A percentile compares a stretch with the other conserved stretches of the same genome.
phyloP scores from a whole-genome alignment of 345 rosid species.

The Adansonia digitata region DNA sequence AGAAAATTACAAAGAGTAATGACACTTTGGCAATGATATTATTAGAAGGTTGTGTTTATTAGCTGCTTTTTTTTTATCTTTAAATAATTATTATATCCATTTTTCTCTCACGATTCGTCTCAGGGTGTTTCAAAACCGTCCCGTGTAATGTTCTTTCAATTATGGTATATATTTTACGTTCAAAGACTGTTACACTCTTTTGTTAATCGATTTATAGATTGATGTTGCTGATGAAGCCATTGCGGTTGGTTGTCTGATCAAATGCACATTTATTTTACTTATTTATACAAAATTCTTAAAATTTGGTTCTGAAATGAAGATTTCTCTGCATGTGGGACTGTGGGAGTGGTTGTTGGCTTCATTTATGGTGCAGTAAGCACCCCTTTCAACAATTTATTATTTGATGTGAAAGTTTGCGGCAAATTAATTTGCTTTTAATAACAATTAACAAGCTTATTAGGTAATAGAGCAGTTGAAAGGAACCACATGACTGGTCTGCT shows the following conservation, averaged over 20 bases:
- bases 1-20: neutral
- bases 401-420: neutral
- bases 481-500: neutral
- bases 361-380: neutral
- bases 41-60: neutral
- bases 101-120: neutral
- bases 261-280: neutral
- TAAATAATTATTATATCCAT: neutral
- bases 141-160: neutral
- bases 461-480: neutral
- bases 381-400: neutral
- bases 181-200: neutral
- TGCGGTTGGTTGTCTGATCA: neutral
- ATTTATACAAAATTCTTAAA: neutral
- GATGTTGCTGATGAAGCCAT: neutral
- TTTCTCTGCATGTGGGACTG: no score
- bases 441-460: neutral
- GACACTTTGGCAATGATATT: neutral
- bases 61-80: neutral
- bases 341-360: neutral
- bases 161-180: neutral
- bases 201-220: neutral
- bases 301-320: no score
- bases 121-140: neutral
- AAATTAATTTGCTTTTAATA: neutral